Evolutionary conservation across 805 yeast species (phyloP).

Genomic region (Saturnispora sanitii): DNA sequence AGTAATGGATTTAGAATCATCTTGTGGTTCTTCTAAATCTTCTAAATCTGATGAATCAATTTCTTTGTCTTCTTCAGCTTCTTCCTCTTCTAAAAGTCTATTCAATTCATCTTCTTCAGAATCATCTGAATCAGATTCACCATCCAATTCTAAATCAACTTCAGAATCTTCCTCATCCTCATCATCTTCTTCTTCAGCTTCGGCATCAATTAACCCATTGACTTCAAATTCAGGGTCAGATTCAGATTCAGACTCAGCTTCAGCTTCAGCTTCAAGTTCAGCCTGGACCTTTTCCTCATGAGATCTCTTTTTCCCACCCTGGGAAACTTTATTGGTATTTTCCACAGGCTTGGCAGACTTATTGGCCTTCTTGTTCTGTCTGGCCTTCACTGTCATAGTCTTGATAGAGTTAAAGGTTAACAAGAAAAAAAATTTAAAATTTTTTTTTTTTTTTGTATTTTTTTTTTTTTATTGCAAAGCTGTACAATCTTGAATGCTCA

Average conservation of each 20-base stretch:
- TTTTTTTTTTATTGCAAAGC: not conserved
- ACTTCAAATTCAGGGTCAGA: conserved; percentile 23
- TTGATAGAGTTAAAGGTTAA: not conserved
- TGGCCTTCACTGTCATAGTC: not conserved
- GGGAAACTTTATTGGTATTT: conserved; percentile 12
- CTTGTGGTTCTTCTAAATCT: conserved; percentile 25
- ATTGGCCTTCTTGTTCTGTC: not conserved
- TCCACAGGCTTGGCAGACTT: not conserved
- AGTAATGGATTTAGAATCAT: conserved; percentile 37
- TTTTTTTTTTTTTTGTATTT: not conserved
- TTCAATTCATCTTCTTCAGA: conserved; percentile 52
- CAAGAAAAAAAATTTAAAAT: not conserved
- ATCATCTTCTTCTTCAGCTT: conserved; percentile 29
- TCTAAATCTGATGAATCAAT: conserved; percentile 44
- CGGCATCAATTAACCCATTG: conserved; percentile 34
- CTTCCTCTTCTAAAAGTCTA: conserved; percentile 34
- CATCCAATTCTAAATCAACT: conserved; percentile 44
- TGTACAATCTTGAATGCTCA: too few relatives aligned
- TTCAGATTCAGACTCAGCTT: conserved; percentile 16
- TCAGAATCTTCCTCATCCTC: conserved; percentile 18
- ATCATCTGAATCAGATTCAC: conserved; percentile 22
- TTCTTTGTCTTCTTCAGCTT: conserved; percentile 30
- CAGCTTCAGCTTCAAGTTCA: conserved; percentile 21
- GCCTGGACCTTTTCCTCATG: conserved; percentile 22
- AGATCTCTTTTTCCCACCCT: conserved; percentile 14